Evolutionary conservation across 2,329 filamentous ascomycete species (phyloP).

Genomic region (Neonectria punicea): DNA sequence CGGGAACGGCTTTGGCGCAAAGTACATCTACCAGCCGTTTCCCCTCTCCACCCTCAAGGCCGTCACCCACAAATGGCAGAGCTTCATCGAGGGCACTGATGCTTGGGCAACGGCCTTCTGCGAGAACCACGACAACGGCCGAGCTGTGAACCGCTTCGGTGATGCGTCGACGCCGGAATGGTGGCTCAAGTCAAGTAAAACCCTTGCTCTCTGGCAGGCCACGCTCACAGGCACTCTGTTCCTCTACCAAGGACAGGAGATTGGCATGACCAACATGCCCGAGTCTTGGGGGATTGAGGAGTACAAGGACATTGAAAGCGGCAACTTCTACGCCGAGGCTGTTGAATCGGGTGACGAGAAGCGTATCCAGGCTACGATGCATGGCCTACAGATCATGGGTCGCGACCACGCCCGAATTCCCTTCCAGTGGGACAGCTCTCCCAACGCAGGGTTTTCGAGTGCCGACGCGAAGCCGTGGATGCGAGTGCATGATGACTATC

Average conservation of each 20-base stretch:
- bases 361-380: constrained; percentile 57
- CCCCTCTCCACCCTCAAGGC: constrained; percentile 56
- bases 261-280: constrained; percentile 69
- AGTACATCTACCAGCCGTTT: constrained; percentile 63
- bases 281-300: constrained; percentile 60
- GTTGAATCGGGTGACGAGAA: constrained; percentile 48
- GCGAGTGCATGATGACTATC: constrained; percentile 69
- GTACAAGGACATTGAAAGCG: constrained; percentile 64
- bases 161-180: constrained; percentile 55
- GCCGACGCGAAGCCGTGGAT: constrained; percentile 68
- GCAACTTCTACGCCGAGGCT: constrained; percentile 62
- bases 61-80: constrained; percentile 59
- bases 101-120: constrained; percentile 70
- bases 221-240: constrained; percentile 65
- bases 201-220: constrained; percentile 61
- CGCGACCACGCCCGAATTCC: constrained; percentile 73
- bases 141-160: constrained; percentile 66
- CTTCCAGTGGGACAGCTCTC: constrained; percentile 70
- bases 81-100: constrained; percentile 59
- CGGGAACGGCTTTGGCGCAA: constrained; percentile 57
- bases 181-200: constrained; percentile 60
- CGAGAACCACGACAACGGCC: constrained; percentile 73
- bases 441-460: constrained; percentile 70
- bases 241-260: constrained; percentile 70
- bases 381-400: constrained; percentile 66